Percentiles rank a stretch among this genome's conserved stretches.
Evolutionary conservation across 208 protist species (phyloP).

Genomic region (Trypanosomatidae sp.): DNA sequence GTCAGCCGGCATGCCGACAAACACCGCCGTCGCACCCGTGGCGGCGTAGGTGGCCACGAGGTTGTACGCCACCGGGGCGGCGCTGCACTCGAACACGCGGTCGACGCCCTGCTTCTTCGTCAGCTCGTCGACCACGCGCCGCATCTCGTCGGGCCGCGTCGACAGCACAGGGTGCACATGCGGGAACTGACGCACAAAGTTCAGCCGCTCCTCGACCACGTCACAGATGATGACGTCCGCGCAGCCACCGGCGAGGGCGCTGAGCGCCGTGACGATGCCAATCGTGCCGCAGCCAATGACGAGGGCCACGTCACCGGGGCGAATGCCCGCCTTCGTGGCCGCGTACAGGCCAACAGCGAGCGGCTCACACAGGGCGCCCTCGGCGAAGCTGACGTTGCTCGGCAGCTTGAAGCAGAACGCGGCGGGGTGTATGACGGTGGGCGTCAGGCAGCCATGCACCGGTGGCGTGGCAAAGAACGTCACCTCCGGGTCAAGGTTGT

Average conservation of each 20-base stretch:
- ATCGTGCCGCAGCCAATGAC: slow-evolving; percentile 28
- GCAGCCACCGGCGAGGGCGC: slow-evolving; percentile 27
- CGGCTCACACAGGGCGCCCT: slow-evolving; percentile 59
- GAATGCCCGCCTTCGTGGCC: slow-evolving; percentile 27
- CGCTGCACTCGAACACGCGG: slow-evolving; percentile 35
- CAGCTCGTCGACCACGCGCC: slow-evolving; percentile 10
- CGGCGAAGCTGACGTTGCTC: slow-evolving; percentile 43
- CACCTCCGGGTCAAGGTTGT: slow-evolving; percentile 62
- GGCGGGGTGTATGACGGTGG: slow-evolving; percentile 34
- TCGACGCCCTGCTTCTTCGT: slow-evolving; percentile 19
- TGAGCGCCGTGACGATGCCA: slow-evolving; percentile 27
- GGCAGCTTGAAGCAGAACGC: slow-evolving; percentile 48
- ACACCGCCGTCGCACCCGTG: slow-evolving; percentile 24
- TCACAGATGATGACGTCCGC: slow-evolving; percentile 30
- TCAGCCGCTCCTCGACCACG: slow-evolving; percentile 12
- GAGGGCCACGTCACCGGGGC: slow-evolving; percentile 15
- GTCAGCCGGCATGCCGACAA: slow-evolving; percentile 29
- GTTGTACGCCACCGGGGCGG: slow-evolving; percentile 10
- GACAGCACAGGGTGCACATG: slow-evolving; percentile 21
- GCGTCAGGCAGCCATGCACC: slow-evolving; percentile 28
- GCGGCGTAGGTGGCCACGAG: slow-evolving; percentile 21
- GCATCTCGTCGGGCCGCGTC: slow-evolving; percentile 9
- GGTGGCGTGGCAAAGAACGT: slow-evolving; percentile 64
- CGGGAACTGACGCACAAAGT: slow-evolving; percentile 13
- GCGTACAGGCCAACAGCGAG: slow-evolving; percentile 40